Base-by-base conservation (phyloP, 2,329 filamentous ascomycete genomes). In the Pseudogymnoascus sp. region DNA sequence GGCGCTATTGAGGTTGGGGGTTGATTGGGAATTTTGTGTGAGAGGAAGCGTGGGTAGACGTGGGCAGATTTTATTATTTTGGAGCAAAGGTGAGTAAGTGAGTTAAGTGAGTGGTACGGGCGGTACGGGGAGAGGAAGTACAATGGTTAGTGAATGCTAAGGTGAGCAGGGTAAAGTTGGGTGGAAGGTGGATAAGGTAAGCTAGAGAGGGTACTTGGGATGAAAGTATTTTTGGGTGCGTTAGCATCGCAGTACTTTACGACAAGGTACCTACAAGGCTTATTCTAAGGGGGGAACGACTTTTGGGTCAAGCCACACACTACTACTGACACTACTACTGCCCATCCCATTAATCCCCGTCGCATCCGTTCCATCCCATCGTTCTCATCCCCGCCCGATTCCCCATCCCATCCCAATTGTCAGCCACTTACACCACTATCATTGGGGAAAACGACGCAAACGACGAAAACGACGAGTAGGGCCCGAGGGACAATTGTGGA, bases 41-140 rank as follows among this genome's bases (percentile, higher is more conserved):
- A 5, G 40, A 22, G 22, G 24, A 50, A 50, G 24, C 16, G 19
- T 22, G 40, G 40, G 40, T 10, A 43, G 40, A 43, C 14, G 24
- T 28, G 43, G 43, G 43, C 24, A 28, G 43, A 50, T 28, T 50
- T 50, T 50, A 50, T 50, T 50, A 50, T 50, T 50, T 50, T 50
- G 14, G 43, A 50, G 43, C 24, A 50, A 50, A 50, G 16, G 43
- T 50, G 24, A 50, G 43, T 28, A n/a, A 19, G 38, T 10, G 38
- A 33, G 16, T 41, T 41, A 16, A 4, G 40, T 22, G n/a, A 33
- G 31, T 43, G 43, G 43, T 28, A 19, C n/a, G 6, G 41, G 41
- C 2, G 24, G 43, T 50, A 50, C 43, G 24, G 14, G n/a, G 24
- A 28, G 26, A n/a, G 7, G 12, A 50, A 14, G 43, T 50, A 50